Evolutionary conservation across 2,329 filamentous ascomycete genomes (phyloP), one percentile per base, ranked within the genome.

Genomic region (Colletotrichum falcatum): DNA sequence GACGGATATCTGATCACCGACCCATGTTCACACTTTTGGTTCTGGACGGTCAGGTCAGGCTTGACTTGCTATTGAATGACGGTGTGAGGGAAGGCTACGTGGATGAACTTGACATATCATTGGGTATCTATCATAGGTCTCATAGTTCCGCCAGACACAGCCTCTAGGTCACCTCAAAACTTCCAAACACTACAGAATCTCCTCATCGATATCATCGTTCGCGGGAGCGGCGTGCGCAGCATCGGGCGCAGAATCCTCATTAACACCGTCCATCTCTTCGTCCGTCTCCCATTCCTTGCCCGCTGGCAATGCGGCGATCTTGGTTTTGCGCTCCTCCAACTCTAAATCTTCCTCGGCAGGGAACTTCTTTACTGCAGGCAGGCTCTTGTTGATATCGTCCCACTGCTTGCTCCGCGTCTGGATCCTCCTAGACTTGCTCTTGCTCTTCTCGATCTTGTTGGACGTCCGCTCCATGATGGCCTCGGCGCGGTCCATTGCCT

Each of bases 381-480:
- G 44, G 6, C 66, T 35, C 74, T 82, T 83, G 77, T 90, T 91
- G 74, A 90, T 81, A 9, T 88, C 85, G 2, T 90, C 87, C 89
- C 89, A 91, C 5, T 80, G 80, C 77, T 87, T 87, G 26, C 83
- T 82, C 71, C 89, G 80, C 51, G 80, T 76, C 74, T 88, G 83
- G 11, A 89, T 82, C 20, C 74, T 80, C 66, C 81, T 81, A 0
- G 85, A 83, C 61, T 84, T 81, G 14, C 79, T 82, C 73, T 87
- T 83, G 78, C 88, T 90, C 79, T 83, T 85, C 77, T 86, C 81
- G 39, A 89, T 80, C 80, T 89, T 90, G 74, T 77, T 81, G 71
- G 83, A 82, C 14, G 87, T 91, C 73, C 88, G 85, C 77, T 90
- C 89, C 77, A 87, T 80, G 64, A 91, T 79, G 44, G 87, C 88